phyloP scores from a whole-genome alignment of 2,329 filamentous ascomycete genomes.

The Aspergillus floridensis region DNA sequence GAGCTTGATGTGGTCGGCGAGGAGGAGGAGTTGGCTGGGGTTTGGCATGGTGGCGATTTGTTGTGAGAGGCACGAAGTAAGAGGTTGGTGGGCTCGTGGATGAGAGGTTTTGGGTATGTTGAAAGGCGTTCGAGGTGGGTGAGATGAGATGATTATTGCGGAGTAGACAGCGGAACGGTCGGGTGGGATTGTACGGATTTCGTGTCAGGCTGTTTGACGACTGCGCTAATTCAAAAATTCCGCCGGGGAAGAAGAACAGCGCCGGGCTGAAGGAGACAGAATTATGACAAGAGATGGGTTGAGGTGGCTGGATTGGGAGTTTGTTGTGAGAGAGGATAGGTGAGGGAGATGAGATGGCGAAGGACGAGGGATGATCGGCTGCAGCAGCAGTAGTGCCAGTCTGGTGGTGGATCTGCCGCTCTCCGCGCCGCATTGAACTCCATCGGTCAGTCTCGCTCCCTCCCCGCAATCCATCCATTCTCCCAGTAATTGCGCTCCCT shows the following conservation, averaged over 20 bases:
- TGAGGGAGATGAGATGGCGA: neutral
- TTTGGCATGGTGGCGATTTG: constrained; percentile 45
- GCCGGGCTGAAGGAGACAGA: neutral
- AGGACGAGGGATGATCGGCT: constrained; percentile 1
- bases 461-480: constrained; percentile 10
- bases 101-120: neutral
- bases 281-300: neutral
- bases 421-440: constrained; percentile 5
- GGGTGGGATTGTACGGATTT: neutral
- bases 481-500: constrained; percentile 9
- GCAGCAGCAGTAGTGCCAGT: neutral
- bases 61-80: neutral
- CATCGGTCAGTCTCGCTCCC: neutral
- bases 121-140: neutral
- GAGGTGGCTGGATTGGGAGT: constrained; percentile 2
- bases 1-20: constrained; percentile 95
- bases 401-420: constrained; percentile 15
- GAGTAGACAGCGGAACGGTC: neutral
- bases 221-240: neutral
- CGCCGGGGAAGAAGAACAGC: neutral
- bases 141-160: neutral
- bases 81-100: neutral
- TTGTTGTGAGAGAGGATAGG: neutral
- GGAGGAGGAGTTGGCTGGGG: constrained; percentile 76
- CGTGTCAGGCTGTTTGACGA: neutral